Evolutionary conservation across 2,329 filamentous ascomycete species (phyloP).

Genomic region (Diaporthe citri): DNA sequence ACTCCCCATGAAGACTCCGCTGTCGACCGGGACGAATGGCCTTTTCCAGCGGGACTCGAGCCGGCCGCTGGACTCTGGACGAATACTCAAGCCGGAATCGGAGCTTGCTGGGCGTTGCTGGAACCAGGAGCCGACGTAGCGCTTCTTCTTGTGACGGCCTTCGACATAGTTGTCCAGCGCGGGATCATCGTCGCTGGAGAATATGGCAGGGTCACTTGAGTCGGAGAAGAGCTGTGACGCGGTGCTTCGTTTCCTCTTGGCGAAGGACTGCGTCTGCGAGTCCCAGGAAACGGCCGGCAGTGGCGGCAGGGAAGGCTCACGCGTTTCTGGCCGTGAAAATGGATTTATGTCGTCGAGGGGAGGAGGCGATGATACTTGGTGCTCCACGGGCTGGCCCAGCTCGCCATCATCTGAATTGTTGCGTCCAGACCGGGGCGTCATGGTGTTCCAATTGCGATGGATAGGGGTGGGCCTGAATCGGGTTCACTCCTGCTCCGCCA

Average conservation of each 20-base stretch:
- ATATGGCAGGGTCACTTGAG: constrained; percentile 78
- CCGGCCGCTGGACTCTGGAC: constrained; percentile 25
- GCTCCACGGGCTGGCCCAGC: neutral
- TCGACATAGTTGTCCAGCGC: constrained; percentile 74
- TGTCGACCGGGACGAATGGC: constrained; percentile 73
- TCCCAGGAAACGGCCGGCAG: constrained; percentile 56
- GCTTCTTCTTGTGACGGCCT: constrained; percentile 69
- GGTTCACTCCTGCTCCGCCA: neutral
- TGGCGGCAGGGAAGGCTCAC: constrained; percentile 55
- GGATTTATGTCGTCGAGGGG: neutral
- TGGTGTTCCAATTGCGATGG: neutral
- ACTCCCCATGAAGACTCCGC: constrained; percentile 74
- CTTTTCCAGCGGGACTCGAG: constrained; percentile 57
- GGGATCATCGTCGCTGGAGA: constrained; percentile 80
- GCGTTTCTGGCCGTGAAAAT: constrained; percentile 49
- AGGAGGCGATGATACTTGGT: constrained; percentile 1
- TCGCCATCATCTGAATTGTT: neutral
- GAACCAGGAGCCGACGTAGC: constrained; percentile 77
- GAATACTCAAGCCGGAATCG: constrained; percentile 37
- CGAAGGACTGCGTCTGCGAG: constrained; percentile 54
- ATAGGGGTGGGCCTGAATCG: neutral
- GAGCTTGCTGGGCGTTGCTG: constrained; percentile 63
- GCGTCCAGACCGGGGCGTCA: neutral
- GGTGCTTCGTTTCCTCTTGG: constrained; percentile 55
- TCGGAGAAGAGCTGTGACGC: constrained; percentile 61